Base-by-base conservation (phyloP, 2,329 filamentous ascomycete genomes). In the Aspergillus chevalieri region DNA sequence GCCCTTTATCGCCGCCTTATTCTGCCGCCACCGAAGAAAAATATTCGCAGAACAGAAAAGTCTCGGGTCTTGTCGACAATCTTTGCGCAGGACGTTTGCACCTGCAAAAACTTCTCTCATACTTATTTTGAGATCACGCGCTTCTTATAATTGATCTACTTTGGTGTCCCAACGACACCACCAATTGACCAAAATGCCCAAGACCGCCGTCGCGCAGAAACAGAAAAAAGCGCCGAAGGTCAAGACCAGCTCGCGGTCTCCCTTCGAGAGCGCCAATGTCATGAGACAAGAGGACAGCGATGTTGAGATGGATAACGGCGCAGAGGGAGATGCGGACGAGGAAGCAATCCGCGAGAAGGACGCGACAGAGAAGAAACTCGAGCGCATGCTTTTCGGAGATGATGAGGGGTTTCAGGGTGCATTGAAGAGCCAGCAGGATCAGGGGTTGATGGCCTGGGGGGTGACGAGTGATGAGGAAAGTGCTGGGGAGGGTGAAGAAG, bases 321-420 rank as follows among this genome's bases (percentile, higher is more conserved):
- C 59, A 24, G 59, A 64, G 15, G 56, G 55, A 1, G 59, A 52
- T 34, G 54, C 51, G 3, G 57, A 58, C 15, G 61, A 62, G 17
- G 48, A 52, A 12, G 56, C 65, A 3, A 57, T 68, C 10, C 62
- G 74, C 48, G 84, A 87, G 46, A 93, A 92, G 65, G 89, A 95
- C 65, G 84, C 83, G 12, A 84, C 87, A 47, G 91, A 96, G 67
- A 83, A 86, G 63, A 89, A 92, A 65, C 81, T 96, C 26, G 92
- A 96, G 73, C 82, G 84, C 56, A 75, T 96, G 54, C 87, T 98
- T 3, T 87, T 98, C 54, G 93, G 93, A 48, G 87, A 95, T 70
- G 83, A 85, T 43, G 80, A 82, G n/a, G 87, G 85, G 30, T 97
- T 97, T 68, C 80, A 84, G 51, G 78, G 85, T 50, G 85, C 85